phyloP scores from a whole-genome alignment of 305 asterid genomes.

The Rubia balearica region DNA sequence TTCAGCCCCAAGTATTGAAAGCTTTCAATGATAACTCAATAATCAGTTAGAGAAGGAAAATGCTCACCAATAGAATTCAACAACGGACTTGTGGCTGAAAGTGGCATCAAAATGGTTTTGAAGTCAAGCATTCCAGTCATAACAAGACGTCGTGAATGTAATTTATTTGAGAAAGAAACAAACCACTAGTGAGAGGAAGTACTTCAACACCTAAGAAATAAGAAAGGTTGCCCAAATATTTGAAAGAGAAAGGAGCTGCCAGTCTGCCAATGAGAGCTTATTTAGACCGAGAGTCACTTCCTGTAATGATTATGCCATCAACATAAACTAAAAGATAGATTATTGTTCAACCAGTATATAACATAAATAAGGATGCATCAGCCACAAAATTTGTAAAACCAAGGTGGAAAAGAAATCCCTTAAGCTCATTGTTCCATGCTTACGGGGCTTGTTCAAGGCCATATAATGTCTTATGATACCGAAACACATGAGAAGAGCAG shows the following conservation, averaged over 20 bases:
- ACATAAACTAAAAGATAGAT: background rate
- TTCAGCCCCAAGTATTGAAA: background rate
- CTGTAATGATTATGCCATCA: background rate
- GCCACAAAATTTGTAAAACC: too few relatives aligned
- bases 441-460: too few relatives aligned
- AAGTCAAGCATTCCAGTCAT: background rate
- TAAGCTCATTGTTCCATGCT: too few relatives aligned
- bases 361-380: background rate
- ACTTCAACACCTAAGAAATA: too few relatives aligned
- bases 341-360: too few relatives aligned
- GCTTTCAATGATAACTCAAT: background rate
- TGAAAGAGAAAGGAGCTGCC: background rate
- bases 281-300: too few relatives aligned
- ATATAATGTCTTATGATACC: too few relatives aligned
- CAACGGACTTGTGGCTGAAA: too few relatives aligned
- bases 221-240: background rate
- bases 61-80: background rate
- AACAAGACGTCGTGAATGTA: background rate
- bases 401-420: too few relatives aligned
- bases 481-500: too few relatives aligned
- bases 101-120: background rate
- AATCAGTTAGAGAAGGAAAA: background rate
- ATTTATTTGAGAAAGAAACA: background rate
- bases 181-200: too few relatives aligned
- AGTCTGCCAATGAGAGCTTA: background rate